phyloP scores from a whole-genome alignment of 352 stramenopile genomes.

The Globisporangium lucens region DNA sequence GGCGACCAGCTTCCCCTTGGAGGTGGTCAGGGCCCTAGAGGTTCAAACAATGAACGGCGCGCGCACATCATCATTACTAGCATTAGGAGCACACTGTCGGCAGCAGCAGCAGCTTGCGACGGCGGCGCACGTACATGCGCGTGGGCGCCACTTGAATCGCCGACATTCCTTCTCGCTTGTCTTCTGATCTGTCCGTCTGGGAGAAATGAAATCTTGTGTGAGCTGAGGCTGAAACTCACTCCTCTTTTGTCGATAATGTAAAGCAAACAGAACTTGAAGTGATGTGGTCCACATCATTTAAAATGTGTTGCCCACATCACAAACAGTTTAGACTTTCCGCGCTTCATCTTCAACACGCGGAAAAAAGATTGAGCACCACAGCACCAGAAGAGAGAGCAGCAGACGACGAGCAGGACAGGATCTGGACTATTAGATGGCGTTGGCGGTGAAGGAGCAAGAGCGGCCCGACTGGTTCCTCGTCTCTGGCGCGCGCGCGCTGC shows the following conservation, averaged over 20 bases:
- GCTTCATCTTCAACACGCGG: constrained; percentile 11
- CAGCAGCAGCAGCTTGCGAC: background rate
- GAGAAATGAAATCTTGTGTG: constrained; percentile 5
- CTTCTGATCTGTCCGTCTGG: background rate
- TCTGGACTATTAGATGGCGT: background rate
- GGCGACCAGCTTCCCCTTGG: constrained; percentile 77
- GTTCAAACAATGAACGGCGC: background rate
- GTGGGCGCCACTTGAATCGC: constrained; percentile 64
- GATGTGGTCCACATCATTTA: no score
- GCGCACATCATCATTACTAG: background rate
- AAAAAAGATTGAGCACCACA: background rate
- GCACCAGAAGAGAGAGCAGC: no score
- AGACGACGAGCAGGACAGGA: background rate
- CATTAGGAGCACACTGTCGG: background rate
- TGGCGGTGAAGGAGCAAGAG: background rate
- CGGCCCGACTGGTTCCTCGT: constrained; percentile 39
- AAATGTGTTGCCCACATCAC: no score
- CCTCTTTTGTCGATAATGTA: no score
- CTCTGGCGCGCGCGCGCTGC: constrained; percentile 38
- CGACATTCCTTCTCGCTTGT: constrained; percentile 23
- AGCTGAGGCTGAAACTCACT: no score
- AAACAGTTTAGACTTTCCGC: background rate
- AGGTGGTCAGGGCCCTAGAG: constrained; percentile 78
- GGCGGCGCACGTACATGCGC: constrained; percentile 58
- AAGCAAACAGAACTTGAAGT: no score